Base-by-base conservation (phyloP, 2,329 filamentous ascomycete genomes). In the Penicillium occitanis region DNA sequence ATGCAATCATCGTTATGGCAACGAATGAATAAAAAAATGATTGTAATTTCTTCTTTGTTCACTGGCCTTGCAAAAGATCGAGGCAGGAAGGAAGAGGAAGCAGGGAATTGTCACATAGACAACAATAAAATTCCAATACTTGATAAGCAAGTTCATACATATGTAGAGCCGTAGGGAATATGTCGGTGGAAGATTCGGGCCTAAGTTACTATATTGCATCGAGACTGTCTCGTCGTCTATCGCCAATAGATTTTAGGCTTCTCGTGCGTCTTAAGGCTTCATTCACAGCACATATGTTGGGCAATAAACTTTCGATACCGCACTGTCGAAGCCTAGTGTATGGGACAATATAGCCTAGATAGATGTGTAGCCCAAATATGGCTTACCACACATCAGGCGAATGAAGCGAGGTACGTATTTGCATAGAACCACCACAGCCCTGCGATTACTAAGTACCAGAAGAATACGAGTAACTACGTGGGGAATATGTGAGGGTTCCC, bases 1-100 rank as follows among this genome's bases (percentile, higher is more conserved):
- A 59, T 66, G 64, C 64, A 66, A 50, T 66, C 50, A 66, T 40
- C 53, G 59, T 63, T 66, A 66, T 63, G 59, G 42, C 53, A 63
- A 55, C 35, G 57, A 37, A 60, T 60, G 37, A 60, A 60, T 60
- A 25, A 60, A 46, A 46, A 60, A 60, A 60, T 19, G 57, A 46
- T 46, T 46, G 40, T 42, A 33, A 19, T 60, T 46, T 60, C 57
- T 60, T 57, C 53, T 37, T 57, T 25, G 30, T 40, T 57, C 51
- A 46, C 51, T 58, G 51, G 51, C 65, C 65, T 66, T 66, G 65
- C 65, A 59, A 46, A 46, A 51, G 61, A 66, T 60, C 65, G 46
- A 63, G 65, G 65, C 55, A 44, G 53, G 61, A 46, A 17, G 35
- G 55, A 50, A 50, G 33, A 55, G 7, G 35, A 44, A 48, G 61